A percentile compares a stretch with the other conserved stretches of the same genome.
Evolutionary conservation across 768 basidiomycete species (phyloP).

Genomic region (Pleurotus sapidus): DNA sequence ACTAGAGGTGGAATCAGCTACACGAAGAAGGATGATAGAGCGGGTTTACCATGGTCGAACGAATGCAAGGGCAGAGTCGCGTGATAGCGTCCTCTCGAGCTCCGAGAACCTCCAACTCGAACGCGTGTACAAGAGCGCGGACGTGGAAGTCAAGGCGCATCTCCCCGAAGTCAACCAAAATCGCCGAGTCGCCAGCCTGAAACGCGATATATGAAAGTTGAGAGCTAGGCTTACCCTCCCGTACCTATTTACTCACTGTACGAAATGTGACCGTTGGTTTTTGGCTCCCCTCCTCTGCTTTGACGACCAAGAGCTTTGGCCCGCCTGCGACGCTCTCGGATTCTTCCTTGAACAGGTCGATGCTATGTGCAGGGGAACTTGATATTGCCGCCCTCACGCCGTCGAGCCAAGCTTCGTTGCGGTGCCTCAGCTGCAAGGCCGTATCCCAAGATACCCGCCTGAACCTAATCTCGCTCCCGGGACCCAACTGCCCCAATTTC

Average conservation of each 20-base stretch:
- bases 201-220: not conserved
- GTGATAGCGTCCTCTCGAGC: conserved; percentile 31
- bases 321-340: conserved; percentile 19
- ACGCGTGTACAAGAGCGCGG: conserved; percentile 57
- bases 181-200: conserved; percentile 61
- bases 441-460: conserved; percentile 42
- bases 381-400: conserved; percentile 9
- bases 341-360: not conserved
- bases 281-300: conserved; percentile 6
- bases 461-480: conserved; percentile 55
- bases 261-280: conserved; percentile 43
- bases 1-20: conserved; percentile 23
- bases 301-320: conserved; percentile 34
- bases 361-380: not conserved
- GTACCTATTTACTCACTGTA: conserved; percentile 35
- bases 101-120: conserved; percentile 37
- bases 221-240: too few relatives aligned
- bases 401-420: conserved; percentile 27
- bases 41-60: conserved; percentile 51
- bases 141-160: conserved; percentile 50
- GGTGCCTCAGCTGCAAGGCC: conserved; percentile 25
- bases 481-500: conserved; percentile 65
- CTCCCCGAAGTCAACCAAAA: conserved; percentile 61
- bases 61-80: conserved; percentile 49
- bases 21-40: not conserved